phyloP scores from a whole-genome alignment of 2,329 filamentous ascomycete species.

The Exophiala bonariae region DNA sequence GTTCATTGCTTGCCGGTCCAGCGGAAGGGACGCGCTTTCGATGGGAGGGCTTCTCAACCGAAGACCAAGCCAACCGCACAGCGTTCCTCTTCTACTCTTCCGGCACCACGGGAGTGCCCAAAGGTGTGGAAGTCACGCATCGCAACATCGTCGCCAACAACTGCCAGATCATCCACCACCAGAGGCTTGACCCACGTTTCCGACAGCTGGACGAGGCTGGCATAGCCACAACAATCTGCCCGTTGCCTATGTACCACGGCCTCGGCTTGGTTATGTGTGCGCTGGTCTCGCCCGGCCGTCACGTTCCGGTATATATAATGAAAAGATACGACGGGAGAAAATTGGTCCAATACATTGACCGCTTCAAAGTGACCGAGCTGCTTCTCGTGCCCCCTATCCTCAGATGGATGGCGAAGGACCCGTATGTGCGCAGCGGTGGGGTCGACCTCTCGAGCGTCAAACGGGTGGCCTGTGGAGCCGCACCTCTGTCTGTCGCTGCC shows the following conservation, averaged over 20 bases:
- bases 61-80: slow-evolving; percentile 54
- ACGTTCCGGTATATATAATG: slow-evolving; percentile 6
- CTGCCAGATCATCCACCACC: slow-evolving; percentile 58
- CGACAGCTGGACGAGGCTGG: no score
- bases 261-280: slow-evolving; percentile 7
- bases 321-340: slow-evolving; percentile 9
- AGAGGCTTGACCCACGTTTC: no score
- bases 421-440: slow-evolving; percentile 5
- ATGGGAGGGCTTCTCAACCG: background rate
- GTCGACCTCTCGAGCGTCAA: slow-evolving; percentile 7
- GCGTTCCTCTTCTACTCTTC: slow-evolving; percentile 86
- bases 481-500: slow-evolving; percentile 56
- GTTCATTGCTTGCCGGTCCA: background rate
- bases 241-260: slow-evolving; percentile 12
- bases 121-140: slow-evolving; percentile 87
- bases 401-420: slow-evolving; percentile 11
- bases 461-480: slow-evolving; percentile 38
- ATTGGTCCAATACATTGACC: slow-evolving; percentile 7
- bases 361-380: slow-evolving; percentile 54
- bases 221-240: no score
- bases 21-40: background rate
- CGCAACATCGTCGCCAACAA: slow-evolving; percentile 77
- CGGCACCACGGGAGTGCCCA: slow-evolving; percentile 87
- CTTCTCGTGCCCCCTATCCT: slow-evolving; percentile 61
- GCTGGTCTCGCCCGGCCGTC: background rate